These are phyloP conservation scores for Leishmania major DNA, from an alignment of 208 protist genomes.

Conservation along the genomic window DNA sequence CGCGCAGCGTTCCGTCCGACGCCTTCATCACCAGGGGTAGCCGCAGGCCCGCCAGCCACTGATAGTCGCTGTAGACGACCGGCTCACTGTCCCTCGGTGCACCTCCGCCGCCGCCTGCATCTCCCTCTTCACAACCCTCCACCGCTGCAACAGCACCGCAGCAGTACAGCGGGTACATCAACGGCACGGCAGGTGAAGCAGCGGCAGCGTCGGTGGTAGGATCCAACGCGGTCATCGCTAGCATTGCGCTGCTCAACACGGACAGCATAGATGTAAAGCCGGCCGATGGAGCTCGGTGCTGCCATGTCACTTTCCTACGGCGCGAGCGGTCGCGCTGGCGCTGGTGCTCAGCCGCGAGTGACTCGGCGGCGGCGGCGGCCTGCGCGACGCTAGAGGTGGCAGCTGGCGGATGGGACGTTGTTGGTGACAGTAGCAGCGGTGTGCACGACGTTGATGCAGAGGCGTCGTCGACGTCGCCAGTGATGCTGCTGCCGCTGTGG, in stretches of 20 bases:
- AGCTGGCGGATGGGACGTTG: background rate
- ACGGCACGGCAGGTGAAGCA: conserved; percentile 1
- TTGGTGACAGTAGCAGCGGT: background rate
- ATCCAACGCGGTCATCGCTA: conserved; percentile 10
- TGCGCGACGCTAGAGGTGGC: background rate
- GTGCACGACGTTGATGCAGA: background rate
- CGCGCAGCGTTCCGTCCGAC: conserved; percentile 9
- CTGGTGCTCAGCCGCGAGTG: background rate
- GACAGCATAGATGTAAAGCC: conserved; percentile 24
- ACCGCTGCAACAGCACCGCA: conserved; percentile 1
- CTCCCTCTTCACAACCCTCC: background rate
- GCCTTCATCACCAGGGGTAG: conserved; percentile 6
- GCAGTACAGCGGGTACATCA: conserved; percentile 22
- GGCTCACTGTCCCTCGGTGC: background rate
- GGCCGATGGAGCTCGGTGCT: background rate
- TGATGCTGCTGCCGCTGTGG: background rate
- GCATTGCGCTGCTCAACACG: conserved; percentile 8
- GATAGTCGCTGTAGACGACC: conserved; percentile 5
- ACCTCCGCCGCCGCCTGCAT: background rate
- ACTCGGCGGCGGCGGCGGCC: background rate
- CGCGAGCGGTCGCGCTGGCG: background rate
- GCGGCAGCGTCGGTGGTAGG: background rate
- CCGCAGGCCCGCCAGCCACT: conserved; percentile 18
- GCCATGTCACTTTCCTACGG: background rate
- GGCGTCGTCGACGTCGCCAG: background rate